Base-by-base conservation (phyloP, 2,329 filamentous ascomycete species). In the Neurospora sp. region DNA sequence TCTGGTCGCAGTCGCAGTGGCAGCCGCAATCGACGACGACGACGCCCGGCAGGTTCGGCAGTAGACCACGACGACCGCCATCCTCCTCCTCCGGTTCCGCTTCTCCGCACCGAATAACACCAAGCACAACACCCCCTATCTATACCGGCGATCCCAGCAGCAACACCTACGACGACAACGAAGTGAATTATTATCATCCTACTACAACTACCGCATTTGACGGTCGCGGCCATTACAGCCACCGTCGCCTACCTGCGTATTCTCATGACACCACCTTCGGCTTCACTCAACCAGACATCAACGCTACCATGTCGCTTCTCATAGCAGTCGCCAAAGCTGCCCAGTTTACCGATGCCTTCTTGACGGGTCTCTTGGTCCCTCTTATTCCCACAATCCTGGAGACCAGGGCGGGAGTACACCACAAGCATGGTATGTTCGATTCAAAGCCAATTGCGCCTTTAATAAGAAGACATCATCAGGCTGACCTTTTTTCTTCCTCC, bases 371-470 rank as follows among this genome's bases (percentile, higher is more conserved):
- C n/a, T 23, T 73, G 73, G 28, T 74, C 62, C 74, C 73, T 40
- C 46, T 75, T 62, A 69, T 75, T 17, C 74, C 74, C 11, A 69
- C 70, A 19, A 73, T 75, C 36, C 66, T 75, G 40, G 10, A 73
- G 28, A 66, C 28, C 33, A 70, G 70, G 17, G 52, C 69, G 4
- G 67, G 71, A 19, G 68, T 72, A 17, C 71, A 71, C 6, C 69
- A 66, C 4, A 69, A 73, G 8, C 74, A 73, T 69, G 66, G 74
- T 73, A 67, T 33, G 70, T 68, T 5, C 6, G 11, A 0, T 8
- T n/a, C 37, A 10, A 39, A 8, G 17, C 8, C 17, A 6, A 28
- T 8, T 28, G 23, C 23, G 23, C 46, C 46, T 57, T 46, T 43
- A 6, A n/a, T 39, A 39, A 39, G 38, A 15, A 39, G 38, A 15